Evolutionary conservation across 495 filamentous ascomycete species (phyloP), one percentile per base, ranked within the genome.

Genomic region (Lichina pygmaea): DNA sequence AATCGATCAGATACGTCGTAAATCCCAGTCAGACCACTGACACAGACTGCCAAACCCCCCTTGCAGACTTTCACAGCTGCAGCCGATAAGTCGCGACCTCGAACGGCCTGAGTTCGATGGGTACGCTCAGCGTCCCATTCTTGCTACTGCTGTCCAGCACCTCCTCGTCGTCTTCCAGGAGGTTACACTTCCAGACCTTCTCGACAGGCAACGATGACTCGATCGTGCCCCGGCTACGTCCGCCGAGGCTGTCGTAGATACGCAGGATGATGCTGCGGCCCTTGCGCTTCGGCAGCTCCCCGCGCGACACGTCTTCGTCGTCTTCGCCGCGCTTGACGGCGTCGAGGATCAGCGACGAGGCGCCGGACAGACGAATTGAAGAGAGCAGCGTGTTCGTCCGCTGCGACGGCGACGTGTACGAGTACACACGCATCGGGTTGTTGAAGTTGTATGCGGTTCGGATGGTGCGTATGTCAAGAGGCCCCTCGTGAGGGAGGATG

Each of bases 271-370:
- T 66, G 54, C 81, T 89, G 55, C 65, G 66, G 9, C 85, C 86
- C 51, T 71, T 68, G 46, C 78, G 68, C 34, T 60, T 63, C 8
- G 74, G 67, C 34, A 92, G 55, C n/a, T 76, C 77, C 32, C 72
- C 78, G 4, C 66, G 60, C 30, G 72, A 78, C 12, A 93, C 73
- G 53, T 93, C 89, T 56, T 81, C 82, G 51, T 97, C 89, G 52
- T 97, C 89, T 60, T 95, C 91, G 24, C 84, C 89, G 45, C 89
- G 75, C 66, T 93, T 93, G 51, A 93, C 65, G 12, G 71, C 75
- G 54, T 93, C 85, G 6, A 93, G 64, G 17, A 93, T 61, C 15
- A 93, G 60, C 7, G 76, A 71, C 10, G 64, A 55, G 17, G 71
- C 64, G 16, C 68, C 66, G 3, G 59, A 63, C 0, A 84, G 57